Evolutionary conservation across 306 rosid genomes (phyloP).

Genomic region (Sindora glabra): DNA sequence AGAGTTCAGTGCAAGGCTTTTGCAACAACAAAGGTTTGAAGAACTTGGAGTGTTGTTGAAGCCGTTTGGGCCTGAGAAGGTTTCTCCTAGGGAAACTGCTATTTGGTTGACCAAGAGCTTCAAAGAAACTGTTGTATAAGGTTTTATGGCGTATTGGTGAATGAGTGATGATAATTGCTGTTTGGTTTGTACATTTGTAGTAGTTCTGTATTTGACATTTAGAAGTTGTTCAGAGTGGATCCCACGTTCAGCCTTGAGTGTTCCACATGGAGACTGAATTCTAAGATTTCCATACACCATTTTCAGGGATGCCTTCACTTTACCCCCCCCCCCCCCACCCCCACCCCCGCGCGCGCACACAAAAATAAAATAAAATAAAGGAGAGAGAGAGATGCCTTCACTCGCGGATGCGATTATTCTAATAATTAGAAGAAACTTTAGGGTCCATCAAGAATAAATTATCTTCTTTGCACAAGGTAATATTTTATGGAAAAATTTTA

Average conservation of each 20-base stretch:
- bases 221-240: constrained; percentile 5
- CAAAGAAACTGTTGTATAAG: constrained; percentile 40
- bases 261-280: background rate
- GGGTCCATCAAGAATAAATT: too few relatives aligned
- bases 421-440: too few relatives aligned
- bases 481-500: too few relatives aligned
- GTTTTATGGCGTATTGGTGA: background rate
- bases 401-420: too few relatives aligned
- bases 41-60: constrained; percentile 91
- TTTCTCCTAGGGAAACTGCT: constrained; percentile 95
- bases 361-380: too few relatives aligned
- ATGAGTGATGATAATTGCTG: background rate
- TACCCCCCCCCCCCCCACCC: too few relatives aligned
- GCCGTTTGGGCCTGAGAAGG: constrained; percentile 94
- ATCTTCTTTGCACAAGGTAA: too few relatives aligned
- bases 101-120: constrained; percentile 97
- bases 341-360: too few relatives aligned
- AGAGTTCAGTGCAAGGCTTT: constrained; percentile 92
- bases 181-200: constrained; percentile 9
- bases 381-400: too few relatives aligned
- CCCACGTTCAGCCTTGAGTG: background rate
- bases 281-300: background rate
- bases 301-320: too few relatives aligned
- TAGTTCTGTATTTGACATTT: constrained; percentile 1
- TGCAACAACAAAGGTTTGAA: constrained; percentile 61